phyloP scores from a whole-genome alignment of 345 rosid genomes.

The Carallia pectinifolia region DNA sequence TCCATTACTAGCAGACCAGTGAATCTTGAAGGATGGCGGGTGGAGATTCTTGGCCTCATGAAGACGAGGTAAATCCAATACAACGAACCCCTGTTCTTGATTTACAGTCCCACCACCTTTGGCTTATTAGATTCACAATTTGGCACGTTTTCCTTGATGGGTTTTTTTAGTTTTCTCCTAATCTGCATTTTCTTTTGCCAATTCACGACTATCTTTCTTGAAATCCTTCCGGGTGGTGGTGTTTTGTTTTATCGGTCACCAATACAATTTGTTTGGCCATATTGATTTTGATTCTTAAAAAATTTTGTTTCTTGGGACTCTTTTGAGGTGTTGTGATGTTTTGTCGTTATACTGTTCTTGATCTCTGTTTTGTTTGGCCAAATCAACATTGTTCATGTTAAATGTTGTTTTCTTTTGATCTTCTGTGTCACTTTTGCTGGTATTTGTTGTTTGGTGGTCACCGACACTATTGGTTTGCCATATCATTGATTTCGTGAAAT shows the following conservation, averaged over 20 bases:
- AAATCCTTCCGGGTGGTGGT: neutral
- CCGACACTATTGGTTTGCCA: no score
- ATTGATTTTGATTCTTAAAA: no score
- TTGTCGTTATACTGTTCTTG: no score
- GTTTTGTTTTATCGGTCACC: neutral
- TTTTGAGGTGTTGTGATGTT: no score
- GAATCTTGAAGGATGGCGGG: neutral
- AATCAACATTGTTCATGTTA: no score
- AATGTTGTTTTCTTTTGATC: no score
- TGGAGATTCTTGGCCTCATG: constrained; percentile 11
- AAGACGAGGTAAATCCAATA: constrained; percentile 9
- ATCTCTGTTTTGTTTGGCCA: no score
- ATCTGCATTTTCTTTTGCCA: neutral
- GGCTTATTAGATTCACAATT: neutral
- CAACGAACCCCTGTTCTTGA: neutral
- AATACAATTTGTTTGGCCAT: neutral
- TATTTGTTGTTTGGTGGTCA: no score
- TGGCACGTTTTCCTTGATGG: neutral
- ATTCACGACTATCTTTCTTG: neutral
- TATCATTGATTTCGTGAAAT: no score
- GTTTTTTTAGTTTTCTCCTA: neutral
- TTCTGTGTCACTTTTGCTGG: no score
- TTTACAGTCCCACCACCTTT: neutral
- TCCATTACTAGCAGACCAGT: no score
- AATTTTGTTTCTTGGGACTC: no score